phyloP scores from a whole-genome alignment of 2,329 filamentous ascomycete genomes.

The Ophiostoma australiae region DNA sequence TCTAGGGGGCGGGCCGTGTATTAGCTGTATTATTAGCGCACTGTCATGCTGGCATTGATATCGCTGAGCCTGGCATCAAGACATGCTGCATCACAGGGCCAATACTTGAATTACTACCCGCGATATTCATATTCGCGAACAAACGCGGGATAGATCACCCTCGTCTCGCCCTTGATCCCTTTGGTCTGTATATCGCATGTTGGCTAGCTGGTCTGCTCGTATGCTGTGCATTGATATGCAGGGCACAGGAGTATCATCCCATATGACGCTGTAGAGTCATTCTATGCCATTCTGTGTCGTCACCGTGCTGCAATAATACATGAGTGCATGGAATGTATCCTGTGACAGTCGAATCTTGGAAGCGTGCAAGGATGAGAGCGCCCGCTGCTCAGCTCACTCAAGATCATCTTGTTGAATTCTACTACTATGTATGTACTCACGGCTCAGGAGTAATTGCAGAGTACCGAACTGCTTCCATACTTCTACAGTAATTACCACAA shows the following conservation, averaged over 20 bases:
- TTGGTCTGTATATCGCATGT: not conserved
- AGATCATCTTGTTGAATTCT: not conserved
- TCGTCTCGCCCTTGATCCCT: not conserved
- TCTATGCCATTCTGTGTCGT: not conserved
- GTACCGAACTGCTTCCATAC: no score
- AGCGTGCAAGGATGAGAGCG: not conserved
- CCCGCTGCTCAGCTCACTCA: not conserved
- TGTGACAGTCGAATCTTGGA: no score
- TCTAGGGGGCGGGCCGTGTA: conserved; percentile 3
- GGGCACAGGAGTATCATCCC: not conserved
- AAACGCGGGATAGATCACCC: not conserved
- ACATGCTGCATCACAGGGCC: not conserved
- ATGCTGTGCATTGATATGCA: not conserved
- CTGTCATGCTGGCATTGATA: not conserved
- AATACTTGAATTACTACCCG: not conserved
- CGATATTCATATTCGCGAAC: no score
- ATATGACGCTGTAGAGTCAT: not conserved
- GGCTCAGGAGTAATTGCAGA: no score
- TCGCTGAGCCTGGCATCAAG: not conserved
- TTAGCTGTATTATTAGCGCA: not conserved
- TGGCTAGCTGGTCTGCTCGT: not conserved
- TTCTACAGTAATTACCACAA: not conserved
- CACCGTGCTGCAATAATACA: not conserved
- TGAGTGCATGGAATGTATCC: no score
- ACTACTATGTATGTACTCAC: not conserved